Evolutionary conservation across 345 rosid species (phyloP).

Genomic region (Viola odorata): DNA sequence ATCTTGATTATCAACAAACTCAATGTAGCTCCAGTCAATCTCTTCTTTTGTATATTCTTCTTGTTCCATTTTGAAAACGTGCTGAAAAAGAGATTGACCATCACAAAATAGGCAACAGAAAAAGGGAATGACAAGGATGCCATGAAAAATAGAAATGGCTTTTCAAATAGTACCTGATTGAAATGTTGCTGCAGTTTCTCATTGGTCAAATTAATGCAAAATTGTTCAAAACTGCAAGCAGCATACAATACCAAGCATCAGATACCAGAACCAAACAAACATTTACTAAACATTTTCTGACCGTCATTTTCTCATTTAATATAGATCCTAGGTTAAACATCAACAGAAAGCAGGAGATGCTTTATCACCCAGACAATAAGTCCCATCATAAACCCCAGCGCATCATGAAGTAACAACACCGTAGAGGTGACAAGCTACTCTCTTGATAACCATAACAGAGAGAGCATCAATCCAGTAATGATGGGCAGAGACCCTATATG

Average conservation of each 20-base stretch:
- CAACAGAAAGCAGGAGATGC: not conserved
- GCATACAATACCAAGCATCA: conserved; percentile 18
- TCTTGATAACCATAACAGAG: conserved; percentile 3
- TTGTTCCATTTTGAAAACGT: conserved; percentile 99
- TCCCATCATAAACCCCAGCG: not conserved
- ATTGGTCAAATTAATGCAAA: conserved; percentile 97
- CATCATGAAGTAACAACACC: not conserved
- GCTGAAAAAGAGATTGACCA: conserved; percentile 46
- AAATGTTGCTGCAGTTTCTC: conserved; percentile 99
- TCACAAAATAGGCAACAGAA: conserved; percentile 16
- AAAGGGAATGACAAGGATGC: conserved; percentile 15
- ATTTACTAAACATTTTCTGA: conserved; percentile 5
- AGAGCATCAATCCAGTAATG: not conserved
- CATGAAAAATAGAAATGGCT: conserved; percentile 9
- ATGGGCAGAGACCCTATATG: not conserved
- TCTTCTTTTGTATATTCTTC: conserved; percentile 95
- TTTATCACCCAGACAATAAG: not conserved
- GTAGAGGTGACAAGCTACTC: not conserved
- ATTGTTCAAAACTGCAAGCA: conserved; percentile 93
- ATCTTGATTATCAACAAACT: conserved; percentile 91
- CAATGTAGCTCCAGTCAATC: conserved; percentile 99
- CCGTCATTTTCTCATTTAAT: not conserved
- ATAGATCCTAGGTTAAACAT: not conserved
- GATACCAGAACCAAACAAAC: conserved; percentile 14
- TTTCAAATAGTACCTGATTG: conserved; percentile 72